Evolutionary conservation across 306 rosid species (phyloP).

Genomic region (Ceratonia siliqua): DNA sequence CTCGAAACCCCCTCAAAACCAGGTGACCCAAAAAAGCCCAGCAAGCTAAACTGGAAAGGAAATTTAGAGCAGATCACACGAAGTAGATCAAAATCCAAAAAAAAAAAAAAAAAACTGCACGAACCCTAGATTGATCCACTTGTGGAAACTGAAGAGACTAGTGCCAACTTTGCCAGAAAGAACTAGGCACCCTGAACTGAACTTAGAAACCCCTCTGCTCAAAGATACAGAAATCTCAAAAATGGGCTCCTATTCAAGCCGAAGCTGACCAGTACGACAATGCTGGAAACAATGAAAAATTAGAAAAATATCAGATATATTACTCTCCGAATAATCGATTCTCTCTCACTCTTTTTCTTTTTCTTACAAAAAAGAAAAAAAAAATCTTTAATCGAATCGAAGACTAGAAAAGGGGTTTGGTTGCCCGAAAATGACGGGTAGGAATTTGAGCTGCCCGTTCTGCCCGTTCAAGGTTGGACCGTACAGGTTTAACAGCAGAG

Average conservation of each 20-base stretch:
- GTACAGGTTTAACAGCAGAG: neutral
- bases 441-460: conserved; percentile 36
- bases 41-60: conserved; percentile 16
- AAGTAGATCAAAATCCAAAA: conserved; percentile 38
- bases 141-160: conserved; percentile 15
- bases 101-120: neutral
- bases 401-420: conserved; percentile 28
- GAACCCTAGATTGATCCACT: conserved; percentile 42
- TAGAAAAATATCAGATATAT: conserved; percentile 12
- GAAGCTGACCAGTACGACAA: conserved; percentile 62
- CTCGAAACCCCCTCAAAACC: conserved; percentile 27
- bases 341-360: conserved; percentile 32
- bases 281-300: conserved; percentile 35
- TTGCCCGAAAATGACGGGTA: conserved; percentile 55
- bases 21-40: conserved; percentile 13
- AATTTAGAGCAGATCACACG: conserved; percentile 48
- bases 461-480: conserved; percentile 23
- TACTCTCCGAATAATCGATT: conserved; percentile 34
- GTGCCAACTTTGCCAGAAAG: conserved; percentile 38
- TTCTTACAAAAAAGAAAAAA: neutral
- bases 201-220: conserved; percentile 63
- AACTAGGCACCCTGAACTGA: conserved; percentile 45
- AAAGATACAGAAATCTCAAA: conserved; percentile 60
- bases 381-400: conserved; percentile 21
- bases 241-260: conserved; percentile 46